Evolutionary conservation across 2,329 filamentous ascomycete genomes (phyloP), one percentile per base, ranked within the genome.

Genomic region (Trichoderma lentiforme): DNA sequence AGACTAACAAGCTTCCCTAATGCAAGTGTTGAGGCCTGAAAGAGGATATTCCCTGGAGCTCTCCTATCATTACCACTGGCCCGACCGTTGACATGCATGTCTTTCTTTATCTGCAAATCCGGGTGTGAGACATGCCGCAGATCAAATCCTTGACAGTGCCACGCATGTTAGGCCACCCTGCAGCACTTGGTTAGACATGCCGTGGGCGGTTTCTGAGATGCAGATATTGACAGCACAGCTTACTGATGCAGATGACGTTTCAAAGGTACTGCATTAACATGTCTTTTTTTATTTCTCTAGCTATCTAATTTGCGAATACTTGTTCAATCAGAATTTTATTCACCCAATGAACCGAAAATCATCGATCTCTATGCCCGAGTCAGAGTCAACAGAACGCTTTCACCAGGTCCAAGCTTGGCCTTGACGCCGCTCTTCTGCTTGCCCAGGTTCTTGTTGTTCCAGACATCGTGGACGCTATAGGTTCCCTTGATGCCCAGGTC

Each of bases 391-490:
- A 73, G 36, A 3, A 70, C 64, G 32, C 72, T 73, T n/a, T 73
- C 72, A 14, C 72, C 72, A 53, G 70, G 65, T 28, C 70, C 64
- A 11, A 73, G 53, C 26, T 61, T 64, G 0, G 70, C 70, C 43
- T 57, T 67, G 58, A 72, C 36, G 21, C 58, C 53, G 7, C 58
- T 39, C 28, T 36, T 64, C 58, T 70, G 65, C 32, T 53, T 64
- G 28, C 72, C 72, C 57, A 72, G 28, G 39, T 65, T 57, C 73
- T 73, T 71, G 30, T 73, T 73, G 34, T 60, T 60, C 73, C 73
- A 75, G 18, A 75, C 73, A 51, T 74, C 72, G 36, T 62, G 64
- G 51, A 73, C 71, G 14, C 53, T 60, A 36, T 69, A 73, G 18
- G 47, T 34, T 18, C 63, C 71, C 11, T 34, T 63, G 51, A 75